These are phyloP conservation scores for Hypoxylon sp. DNA, from an alignment of 2,329 filamentous ascomycete species.

Conservation along the genomic window DNA sequence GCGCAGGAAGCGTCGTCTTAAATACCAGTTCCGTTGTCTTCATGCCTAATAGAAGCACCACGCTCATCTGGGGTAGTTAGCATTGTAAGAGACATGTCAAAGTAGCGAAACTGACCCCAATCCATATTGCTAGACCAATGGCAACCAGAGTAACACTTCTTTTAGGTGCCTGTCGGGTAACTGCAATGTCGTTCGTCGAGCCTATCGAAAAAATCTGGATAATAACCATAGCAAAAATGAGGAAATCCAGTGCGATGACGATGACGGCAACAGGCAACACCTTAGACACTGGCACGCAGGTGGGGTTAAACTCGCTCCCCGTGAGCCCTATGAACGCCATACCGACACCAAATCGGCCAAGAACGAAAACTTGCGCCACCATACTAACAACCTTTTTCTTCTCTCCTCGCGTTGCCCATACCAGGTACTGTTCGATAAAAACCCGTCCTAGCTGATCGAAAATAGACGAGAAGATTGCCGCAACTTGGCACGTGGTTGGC, in stretches of 20 bases:
- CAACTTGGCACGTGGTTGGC: conserved; percentile 65
- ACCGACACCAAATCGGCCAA: conserved; percentile 67
- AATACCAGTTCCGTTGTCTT: conserved; percentile 59
- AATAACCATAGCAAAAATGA: conserved; percentile 62
- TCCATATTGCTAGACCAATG: conserved; percentile 67
- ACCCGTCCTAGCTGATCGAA: conserved; percentile 72
- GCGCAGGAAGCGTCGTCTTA: conserved; percentile 66
- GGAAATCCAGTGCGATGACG: conserved; percentile 62
- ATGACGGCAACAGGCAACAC: conserved; percentile 62
- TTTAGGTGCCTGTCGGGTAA: conserved; percentile 48
- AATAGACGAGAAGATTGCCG: conserved; percentile 65
- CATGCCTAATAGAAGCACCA: conserved; percentile 66
- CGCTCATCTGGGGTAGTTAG: conserved; percentile 62
- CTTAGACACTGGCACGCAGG: conserved; percentile 66
- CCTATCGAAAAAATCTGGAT: conserved; percentile 60
- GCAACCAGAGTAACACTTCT: conserved; percentile 60
- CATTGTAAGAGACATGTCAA: conserved; percentile 31
- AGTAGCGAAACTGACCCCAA: conserved; percentile 61
- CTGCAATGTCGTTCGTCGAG: conserved; percentile 54
- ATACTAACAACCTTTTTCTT: conserved; percentile 57
- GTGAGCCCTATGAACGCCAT: conserved; percentile 70
- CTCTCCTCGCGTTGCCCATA: conserved; percentile 66
- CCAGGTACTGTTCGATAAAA: conserved; percentile 67
- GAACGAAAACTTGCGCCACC: conserved; percentile 63
- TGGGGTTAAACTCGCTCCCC: conserved; percentile 65